phyloP scores from a whole-genome alignment of 2,329 filamentous ascomycete species.

The Ilyonectria mors-panacis region DNA sequence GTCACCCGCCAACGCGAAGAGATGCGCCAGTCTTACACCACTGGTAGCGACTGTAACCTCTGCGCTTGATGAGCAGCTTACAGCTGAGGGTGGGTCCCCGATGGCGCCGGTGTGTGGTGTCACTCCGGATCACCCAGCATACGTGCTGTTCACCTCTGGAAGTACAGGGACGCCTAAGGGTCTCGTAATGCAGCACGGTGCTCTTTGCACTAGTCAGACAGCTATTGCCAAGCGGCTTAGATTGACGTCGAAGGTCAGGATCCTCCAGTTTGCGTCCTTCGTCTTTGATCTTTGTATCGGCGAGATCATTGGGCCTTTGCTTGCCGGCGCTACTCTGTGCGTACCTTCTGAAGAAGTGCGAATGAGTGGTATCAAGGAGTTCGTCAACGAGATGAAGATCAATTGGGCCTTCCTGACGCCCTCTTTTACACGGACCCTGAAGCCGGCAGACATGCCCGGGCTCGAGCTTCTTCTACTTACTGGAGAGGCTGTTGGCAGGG shows the following conservation, averaged over 20 bases:
- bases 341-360: slow-evolving; percentile 22
- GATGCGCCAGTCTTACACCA: neutral
- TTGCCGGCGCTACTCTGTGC: slow-evolving; percentile 27
- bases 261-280: slow-evolving; percentile 30
- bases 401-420: slow-evolving; percentile 16
- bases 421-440: slow-evolving; percentile 7
- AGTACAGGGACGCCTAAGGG: slow-evolving; percentile 46
- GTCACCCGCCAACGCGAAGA: slow-evolving; percentile 27
- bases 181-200: slow-evolving; percentile 40
- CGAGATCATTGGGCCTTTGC: slow-evolving; percentile 24
- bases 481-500: slow-evolving; percentile 29
- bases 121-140: slow-evolving; percentile 10
- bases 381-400: slow-evolving; percentile 1
- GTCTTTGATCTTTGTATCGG: slow-evolving; percentile 22
- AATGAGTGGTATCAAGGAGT: slow-evolving; percentile 12
- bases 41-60: neutral
- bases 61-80: neutral
- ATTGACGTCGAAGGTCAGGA: slow-evolving; percentile 10
- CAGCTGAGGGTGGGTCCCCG: neutral
- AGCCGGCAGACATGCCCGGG: slow-evolving; percentile 1
- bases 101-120: neutral
- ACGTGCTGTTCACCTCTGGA: slow-evolving; percentile 44
- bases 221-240: slow-evolving; percentile 34
- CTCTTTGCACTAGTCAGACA: slow-evolving; percentile 28
- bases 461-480: slow-evolving; percentile 25